phyloP scores from a whole-genome alignment of 257 asterid species.

The Solanum lignicaule region DNA sequence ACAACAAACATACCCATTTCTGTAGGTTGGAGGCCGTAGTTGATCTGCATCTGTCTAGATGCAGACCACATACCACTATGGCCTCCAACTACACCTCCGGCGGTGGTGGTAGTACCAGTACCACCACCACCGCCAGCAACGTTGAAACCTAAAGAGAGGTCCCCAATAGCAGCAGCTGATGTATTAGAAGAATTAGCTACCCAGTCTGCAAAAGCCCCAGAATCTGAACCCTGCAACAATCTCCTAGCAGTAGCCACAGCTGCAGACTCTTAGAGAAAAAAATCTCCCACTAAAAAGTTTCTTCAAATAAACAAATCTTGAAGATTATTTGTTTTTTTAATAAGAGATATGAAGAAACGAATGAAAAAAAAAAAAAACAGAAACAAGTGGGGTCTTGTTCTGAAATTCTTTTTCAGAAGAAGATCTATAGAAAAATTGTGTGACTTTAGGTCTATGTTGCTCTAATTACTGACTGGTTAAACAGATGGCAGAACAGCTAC shows the following conservation, averaged over 20 bases:
- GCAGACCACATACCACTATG: conserved; percentile 48
- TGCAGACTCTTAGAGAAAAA: conserved; percentile 8
- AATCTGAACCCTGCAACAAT: conserved; percentile 44
- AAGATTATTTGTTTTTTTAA: background rate
- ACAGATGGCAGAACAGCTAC: background rate
- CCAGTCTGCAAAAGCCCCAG: conserved; percentile 50
- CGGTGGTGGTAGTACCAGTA: background rate
- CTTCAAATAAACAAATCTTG: background rate
- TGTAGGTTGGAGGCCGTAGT: conserved; percentile 39
- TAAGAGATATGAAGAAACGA: background rate
- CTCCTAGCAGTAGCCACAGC: conserved; percentile 69
- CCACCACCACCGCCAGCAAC: conserved; percentile 22
- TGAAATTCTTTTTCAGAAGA: background rate
- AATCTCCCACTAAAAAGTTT: background rate
- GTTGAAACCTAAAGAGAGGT: conserved; percentile 66
- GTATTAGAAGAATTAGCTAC: conserved; percentile 42
- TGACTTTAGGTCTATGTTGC: background rate
- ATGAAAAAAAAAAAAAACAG: background rate
- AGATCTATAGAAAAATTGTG: background rate
- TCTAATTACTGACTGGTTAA: background rate
- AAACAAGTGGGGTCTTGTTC: background rate
- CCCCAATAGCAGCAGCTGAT: conserved; percentile 20
- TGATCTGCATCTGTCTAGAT: conserved; percentile 53
- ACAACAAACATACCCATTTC: conserved; percentile 53
- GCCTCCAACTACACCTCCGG: conserved; percentile 7